Conservation (phyloP, 352 stramenopile species). For the Globisporangium middletonii region DNA sequence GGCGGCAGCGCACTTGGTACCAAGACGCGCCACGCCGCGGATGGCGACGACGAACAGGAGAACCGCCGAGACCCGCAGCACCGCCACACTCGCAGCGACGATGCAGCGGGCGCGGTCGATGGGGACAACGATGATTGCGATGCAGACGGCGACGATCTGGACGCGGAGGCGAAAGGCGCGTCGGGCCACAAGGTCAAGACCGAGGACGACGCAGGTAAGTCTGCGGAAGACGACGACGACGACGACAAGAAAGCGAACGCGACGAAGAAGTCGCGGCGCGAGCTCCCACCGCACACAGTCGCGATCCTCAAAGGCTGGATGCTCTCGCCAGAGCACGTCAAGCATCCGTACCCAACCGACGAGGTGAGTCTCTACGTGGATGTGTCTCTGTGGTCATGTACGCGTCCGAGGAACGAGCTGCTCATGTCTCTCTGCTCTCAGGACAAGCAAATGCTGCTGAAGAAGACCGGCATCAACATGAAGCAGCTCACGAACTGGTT, state of each 20-base stretch:
- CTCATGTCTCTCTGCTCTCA: constrained; percentile 9
- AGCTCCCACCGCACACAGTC: constrained; percentile 79
- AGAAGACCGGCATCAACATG: constrained; percentile 88
- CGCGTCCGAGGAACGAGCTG: neutral
- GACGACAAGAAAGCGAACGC: constrained; percentile 31
- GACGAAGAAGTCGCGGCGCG: constrained; percentile 73
- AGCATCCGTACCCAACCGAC: constrained; percentile 87
- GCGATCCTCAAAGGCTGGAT: constrained; percentile 87
- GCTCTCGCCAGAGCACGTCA: constrained; percentile 84
- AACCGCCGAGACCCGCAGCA: constrained; percentile 11
- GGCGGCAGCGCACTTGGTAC: constrained; percentile 7
- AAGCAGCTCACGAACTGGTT: constrained; percentile 91
- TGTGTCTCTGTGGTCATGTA: neutral
- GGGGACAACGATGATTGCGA: constrained; percentile 8
- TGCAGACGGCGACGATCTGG: neutral
- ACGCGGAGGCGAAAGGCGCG: constrained; percentile 1
- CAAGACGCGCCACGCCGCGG: neutral
- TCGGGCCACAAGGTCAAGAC: neutral
- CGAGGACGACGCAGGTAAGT: constrained; percentile 5
- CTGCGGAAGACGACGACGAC: constrained; percentile 19
- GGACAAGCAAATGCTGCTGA: constrained; percentile 88
- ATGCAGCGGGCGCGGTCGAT: neutral
- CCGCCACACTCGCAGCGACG: constrained; percentile 1
- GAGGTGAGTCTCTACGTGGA: constrained; percentile 28
- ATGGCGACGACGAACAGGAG: constrained; percentile 9